These are phyloP conservation scores for Suillus occidentalis DNA, from an alignment of 768 basidiomycete species.

Conservation along the genomic window DNA sequence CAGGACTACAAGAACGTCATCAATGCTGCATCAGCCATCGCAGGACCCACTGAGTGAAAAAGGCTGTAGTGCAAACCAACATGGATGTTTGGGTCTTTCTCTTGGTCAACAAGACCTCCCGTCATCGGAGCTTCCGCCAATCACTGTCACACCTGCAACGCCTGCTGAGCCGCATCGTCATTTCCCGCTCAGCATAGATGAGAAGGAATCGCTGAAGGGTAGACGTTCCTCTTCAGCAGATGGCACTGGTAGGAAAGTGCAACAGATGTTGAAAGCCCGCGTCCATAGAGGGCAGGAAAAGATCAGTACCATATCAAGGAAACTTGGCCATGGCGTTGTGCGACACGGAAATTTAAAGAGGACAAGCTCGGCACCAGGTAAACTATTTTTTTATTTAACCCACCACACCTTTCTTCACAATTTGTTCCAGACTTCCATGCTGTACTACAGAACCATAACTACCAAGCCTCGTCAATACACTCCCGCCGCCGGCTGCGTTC, in stretches of 20 bases:
- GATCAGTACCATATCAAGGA: constrained; percentile 75
- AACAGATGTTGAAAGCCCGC: constrained; percentile 70
- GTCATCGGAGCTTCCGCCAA: constrained; percentile 33
- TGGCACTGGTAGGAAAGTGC: constrained; percentile 69
- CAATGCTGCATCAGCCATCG: constrained; percentile 16
- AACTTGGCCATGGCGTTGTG: constrained; percentile 70
- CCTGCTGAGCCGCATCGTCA: constrained; percentile 38
- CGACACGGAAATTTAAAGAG: constrained; percentile 56
- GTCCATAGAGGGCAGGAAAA: constrained; percentile 73
- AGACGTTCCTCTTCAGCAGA: constrained; percentile 33
- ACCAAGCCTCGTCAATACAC: constrained; percentile 82
- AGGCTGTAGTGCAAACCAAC: background rate
- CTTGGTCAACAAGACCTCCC: background rate
- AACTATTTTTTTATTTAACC: constrained; percentile 14
- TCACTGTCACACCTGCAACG: constrained; percentile 64
- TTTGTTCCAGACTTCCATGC: constrained; percentile 65
- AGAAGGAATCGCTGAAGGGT: constrained; percentile 15
- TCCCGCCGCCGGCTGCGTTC: constrained; percentile 65
- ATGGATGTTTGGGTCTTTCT: constrained; percentile 7
- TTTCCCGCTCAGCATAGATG: constrained; percentile 20
- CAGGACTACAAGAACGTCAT: constrained; percentile 24
- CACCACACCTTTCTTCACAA: background rate
- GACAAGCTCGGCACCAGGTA: constrained; percentile 70
- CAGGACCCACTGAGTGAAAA: constrained; percentile 17
- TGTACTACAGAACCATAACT: constrained; percentile 57